phyloP scores from a whole-genome alignment of 2,329 filamentous ascomycete species.

The Sclerotinia glacialis region DNA sequence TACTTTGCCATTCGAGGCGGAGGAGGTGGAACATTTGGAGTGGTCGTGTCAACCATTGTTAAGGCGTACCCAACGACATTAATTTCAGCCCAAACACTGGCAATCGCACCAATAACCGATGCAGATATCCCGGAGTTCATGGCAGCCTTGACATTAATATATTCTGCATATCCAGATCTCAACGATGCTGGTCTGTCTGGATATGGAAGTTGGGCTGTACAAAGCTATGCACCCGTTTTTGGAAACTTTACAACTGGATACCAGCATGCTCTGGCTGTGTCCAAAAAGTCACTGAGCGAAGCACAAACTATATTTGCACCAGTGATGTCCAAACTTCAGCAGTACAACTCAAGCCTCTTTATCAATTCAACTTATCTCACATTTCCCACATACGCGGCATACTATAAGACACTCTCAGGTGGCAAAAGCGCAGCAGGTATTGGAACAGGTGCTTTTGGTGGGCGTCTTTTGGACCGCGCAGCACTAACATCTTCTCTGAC shows the following conservation, averaged over 20 bases:
- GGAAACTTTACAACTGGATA: conserved; percentile 36
- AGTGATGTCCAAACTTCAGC: conserved; percentile 8
- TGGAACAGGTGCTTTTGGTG: conserved; percentile 32
- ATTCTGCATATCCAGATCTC: conserved; percentile 39
- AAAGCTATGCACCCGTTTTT: conserved; percentile 32
- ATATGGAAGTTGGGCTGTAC: conserved; percentile 37
- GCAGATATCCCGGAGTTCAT: conserved; percentile 35
- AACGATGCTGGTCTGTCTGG: conserved; percentile 37
- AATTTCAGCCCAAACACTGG: conserved; percentile 32
- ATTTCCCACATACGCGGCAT: conserved; percentile 35
- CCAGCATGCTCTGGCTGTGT: conserved; percentile 36
- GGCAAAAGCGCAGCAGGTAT: conserved; percentile 27
- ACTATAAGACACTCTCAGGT: conserved; percentile 36
- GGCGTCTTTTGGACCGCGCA: conserved; percentile 35
- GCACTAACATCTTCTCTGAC: conserved; percentile 28
- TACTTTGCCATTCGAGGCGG: conserved; percentile 42
- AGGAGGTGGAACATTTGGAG: conserved; percentile 39
- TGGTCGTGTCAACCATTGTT: conserved; percentile 43
- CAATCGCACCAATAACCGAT: conserved; percentile 30
- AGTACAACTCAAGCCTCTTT: conserved; percentile 20
- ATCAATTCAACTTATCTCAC: conserved; percentile 25
- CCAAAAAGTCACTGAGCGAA: conserved; percentile 33
- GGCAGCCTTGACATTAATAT: conserved; percentile 36
- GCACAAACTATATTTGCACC: conserved; percentile 27
- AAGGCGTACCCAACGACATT: conserved; percentile 43